Evolutionary conservation across 2,329 filamentous ascomycete genomes (phyloP), one percentile per base, ranked within the genome.

Genomic region (Fusarium ambrosium): DNA sequence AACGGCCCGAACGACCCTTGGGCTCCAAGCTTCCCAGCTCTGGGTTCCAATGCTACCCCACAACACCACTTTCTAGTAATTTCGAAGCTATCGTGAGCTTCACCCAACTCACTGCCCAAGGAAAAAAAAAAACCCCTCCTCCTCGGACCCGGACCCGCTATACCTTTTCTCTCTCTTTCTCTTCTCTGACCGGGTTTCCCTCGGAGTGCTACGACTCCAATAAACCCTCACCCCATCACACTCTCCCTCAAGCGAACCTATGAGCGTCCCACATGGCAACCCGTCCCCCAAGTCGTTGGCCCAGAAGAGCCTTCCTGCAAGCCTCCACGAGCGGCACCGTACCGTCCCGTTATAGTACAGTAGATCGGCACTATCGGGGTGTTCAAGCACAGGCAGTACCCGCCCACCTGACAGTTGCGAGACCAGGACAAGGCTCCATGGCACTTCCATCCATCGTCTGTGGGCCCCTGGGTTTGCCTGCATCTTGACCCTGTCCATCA

Each of bases 21-120:
- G 32, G 39, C 18, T 56, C 58, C 66, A 48, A 61, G 68, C 64
- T 72, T 43, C 58, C 62, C 48, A 61, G 68, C 69, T 75, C 53
- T 20, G 43, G 22, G 32, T 56, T 71, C 41, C 56, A 55, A 59
- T 73, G 51, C 51, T 76, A 78, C 77, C 74, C 73, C 77, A 79
- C 76, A 79, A 74, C 77, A 79, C 72, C 77, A 78, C 69, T 66
- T 68, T 66, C 62, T 70, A 69, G 62, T 58, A 22, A 62, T 55
- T 72, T 67, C 66, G 51, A 79, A 71, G 66, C 70, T 64, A 79
- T 78, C 74, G 73, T 66, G 74, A 79, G 76, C 72, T 75, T 79
- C 77, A 77, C 45, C 64, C 36, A 9, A 77, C 45, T 66, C 39
- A 9, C 36, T 51, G 27, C 34, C 37, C 62, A 61, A 48, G 43